A percentile compares a stretch with the other conserved stretches of the same genome.
Conservation (phyloP, 345 rosid genomes). For the Bruguiera parviflora region DNA sequence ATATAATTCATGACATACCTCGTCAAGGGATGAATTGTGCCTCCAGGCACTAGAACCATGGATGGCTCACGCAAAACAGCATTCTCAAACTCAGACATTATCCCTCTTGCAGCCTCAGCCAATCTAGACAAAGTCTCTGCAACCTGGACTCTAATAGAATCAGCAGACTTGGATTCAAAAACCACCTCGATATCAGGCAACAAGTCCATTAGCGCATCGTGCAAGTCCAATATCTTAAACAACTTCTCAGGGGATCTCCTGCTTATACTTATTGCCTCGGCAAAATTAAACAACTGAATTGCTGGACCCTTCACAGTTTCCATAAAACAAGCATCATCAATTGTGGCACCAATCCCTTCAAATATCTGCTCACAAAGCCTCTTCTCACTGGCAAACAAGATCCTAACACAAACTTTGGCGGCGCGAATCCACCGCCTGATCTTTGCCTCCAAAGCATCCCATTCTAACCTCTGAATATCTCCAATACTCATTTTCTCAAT, state of each 20-base stretch:
- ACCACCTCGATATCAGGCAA: conserved; percentile 76
- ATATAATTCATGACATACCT: conserved; percentile 97
- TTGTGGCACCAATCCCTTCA: conserved; percentile 54
- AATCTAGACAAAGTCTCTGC: conserved; percentile 72
- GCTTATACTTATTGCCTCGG: conserved; percentile 85
- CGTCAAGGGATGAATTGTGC: conserved; percentile 93
- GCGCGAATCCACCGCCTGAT: conserved; percentile 91
- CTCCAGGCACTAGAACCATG: conserved; percentile 73
- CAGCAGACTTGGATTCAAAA: conserved; percentile 58
- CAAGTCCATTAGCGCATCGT: conserved; percentile 66
- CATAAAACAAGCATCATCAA: conserved; percentile 76
- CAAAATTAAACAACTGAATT: conserved; percentile 73
- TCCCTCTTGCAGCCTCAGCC: conserved; percentile 84
- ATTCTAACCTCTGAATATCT: conserved; percentile 81
- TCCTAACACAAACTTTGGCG: conserved; percentile 67
- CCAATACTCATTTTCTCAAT: conserved; percentile 92
- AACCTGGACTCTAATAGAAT: conserved; percentile 64
- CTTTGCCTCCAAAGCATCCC: conserved; percentile 80
- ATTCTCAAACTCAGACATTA: conserved; percentile 76
- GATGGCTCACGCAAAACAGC: conserved; percentile 84
- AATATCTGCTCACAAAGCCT: conserved; percentile 79
- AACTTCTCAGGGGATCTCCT: conserved; percentile 89
- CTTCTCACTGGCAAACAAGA: conserved; percentile 83
- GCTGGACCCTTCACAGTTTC: conserved; percentile 84
- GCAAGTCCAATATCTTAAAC: conserved; percentile 85